These are phyloP conservation scores for Aphanomyces stellatus DNA, from an alignment of 352 stramenopile genomes.

Conservation along the genomic window DNA sequence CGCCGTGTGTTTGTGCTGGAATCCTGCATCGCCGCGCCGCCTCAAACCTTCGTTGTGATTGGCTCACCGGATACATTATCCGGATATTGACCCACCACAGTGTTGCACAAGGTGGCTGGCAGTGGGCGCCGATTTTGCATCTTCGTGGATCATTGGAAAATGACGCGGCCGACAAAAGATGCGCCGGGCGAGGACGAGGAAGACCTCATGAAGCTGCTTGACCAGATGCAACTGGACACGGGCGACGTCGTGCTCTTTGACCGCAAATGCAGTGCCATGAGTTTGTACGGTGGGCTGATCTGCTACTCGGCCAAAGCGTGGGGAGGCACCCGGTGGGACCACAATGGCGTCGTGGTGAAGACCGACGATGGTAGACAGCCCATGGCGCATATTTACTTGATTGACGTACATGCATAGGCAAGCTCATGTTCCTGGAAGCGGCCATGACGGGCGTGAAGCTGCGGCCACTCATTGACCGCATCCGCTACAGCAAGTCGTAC, in stretches of 20 bases:
- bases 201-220: conserved; percentile 6
- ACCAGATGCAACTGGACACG: conserved; percentile 38
- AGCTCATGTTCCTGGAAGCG: conserved; percentile 67
- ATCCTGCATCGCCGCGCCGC: too few relatives aligned
- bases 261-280: conserved; percentile 66
- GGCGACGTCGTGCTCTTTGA: conserved; percentile 79
- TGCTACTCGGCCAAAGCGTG: conserved; percentile 77
- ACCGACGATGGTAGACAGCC: conserved; percentile 4
- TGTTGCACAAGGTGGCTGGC: background rate
- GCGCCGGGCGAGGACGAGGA: background rate
- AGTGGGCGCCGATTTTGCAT: background rate
- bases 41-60: too few relatives aligned
- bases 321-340: conserved; percentile 73
- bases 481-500: conserved; percentile 52
- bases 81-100: background rate
- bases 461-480: conserved; percentile 62
- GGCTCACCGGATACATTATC: too few relatives aligned
- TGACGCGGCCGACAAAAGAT: background rate
- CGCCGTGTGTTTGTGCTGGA: too few relatives aligned
- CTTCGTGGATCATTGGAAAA: background rate
- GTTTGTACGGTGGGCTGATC: conserved; percentile 63
- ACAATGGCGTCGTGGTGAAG: conserved; percentile 63
- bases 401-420: conserved; percentile 19
- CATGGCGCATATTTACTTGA: background rate
- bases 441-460: conserved; percentile 76